Base-by-base conservation (phyloP, 805 yeast species). In the Monosporozyma unispora region DNA sequence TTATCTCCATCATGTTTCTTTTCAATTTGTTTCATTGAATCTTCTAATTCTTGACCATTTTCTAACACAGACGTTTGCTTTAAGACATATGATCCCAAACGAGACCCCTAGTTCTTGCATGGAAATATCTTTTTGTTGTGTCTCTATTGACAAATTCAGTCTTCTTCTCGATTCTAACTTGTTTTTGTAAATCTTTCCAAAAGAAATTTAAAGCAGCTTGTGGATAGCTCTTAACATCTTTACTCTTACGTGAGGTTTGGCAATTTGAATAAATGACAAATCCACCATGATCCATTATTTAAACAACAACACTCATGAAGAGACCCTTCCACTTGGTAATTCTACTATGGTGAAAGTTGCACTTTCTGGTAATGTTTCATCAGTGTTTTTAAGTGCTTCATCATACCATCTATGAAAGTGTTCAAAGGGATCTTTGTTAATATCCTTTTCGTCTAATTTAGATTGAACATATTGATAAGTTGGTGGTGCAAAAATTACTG, bases 41-140 rank as follows among this genome's bases (percentile, higher is more conserved):
- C 59, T 37, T 89, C 85, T 52, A 91, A 77, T 57, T 79, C 85
- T n/a, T 77, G 77, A 54, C 96, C 73, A 41, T 71, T 66, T 14
- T 63, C 58, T 37, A 90, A 73, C 2, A 72, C 74, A 48, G 76
- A 73, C 29, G 90, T 80, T 72, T 93, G 99, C 3, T 95, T 95
- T 25, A 95, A 83, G 0, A 97, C 85, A 96, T 96, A 90, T 0
- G 99, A 99, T 25, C 99, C 98, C 52, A 93, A 81, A 62, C 84
- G 82, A 28, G 96, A 5, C 95, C 97, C 50, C 96, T 75, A 35
- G 99, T 98, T 62, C 99, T 77, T 0, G 96, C 84, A 46, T 78
- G 76, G 68, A 80, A 93, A 69, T 93, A 93, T 45, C 82, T 73
- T 57, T 83, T 80, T 5, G 87, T 78, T 27, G 84, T 87, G 57